Evolutionary conservation across 257 asterid genomes (phyloP).

Genomic region (Coffea eugenioides): DNA sequence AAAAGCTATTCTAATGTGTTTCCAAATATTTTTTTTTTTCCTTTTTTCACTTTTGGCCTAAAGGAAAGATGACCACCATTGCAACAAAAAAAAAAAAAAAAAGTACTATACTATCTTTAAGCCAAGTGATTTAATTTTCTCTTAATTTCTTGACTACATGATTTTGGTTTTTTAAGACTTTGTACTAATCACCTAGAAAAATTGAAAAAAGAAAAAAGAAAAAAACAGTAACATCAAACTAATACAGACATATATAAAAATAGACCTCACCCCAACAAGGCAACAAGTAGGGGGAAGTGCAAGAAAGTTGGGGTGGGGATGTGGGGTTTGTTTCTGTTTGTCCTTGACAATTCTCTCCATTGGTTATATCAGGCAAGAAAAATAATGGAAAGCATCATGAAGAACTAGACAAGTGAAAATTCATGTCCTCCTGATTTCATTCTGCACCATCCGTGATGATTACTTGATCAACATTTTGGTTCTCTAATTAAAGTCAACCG

Average conservation of each 20-base stretch:
- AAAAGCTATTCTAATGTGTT: background rate
- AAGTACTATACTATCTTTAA: too few species aligned
- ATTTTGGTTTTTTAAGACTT: background rate
- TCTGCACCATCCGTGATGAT: constrained; percentile 13
- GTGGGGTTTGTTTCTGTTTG: background rate
- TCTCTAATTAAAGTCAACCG: constrained; percentile 8
- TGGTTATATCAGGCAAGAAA: constrained; percentile 15
- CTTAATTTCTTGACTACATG: background rate
- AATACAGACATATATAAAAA: background rate
- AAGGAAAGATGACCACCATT: background rate
- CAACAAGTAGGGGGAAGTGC: background rate
- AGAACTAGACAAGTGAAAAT: constrained; percentile 1
- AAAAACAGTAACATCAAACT: background rate
- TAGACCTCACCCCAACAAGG: constrained; percentile 1
- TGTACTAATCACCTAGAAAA: background rate
- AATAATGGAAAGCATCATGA: constrained; percentile 20
- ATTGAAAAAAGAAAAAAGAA: too few species aligned
- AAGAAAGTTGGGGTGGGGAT: background rate
- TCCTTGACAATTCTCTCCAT: constrained; percentile 6
- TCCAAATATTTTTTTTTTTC: background rate
- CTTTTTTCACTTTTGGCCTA: background rate
- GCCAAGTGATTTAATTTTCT: background rate
- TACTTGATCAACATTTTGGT: constrained; percentile 13
- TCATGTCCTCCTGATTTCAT: constrained; percentile 1
- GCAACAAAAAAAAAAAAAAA: too few species aligned